Evolutionary conservation across 139 green algal genomes (phyloP), one percentile per base, ranked within the genome.

Genomic region (Chlorella vulgaris): DNA sequence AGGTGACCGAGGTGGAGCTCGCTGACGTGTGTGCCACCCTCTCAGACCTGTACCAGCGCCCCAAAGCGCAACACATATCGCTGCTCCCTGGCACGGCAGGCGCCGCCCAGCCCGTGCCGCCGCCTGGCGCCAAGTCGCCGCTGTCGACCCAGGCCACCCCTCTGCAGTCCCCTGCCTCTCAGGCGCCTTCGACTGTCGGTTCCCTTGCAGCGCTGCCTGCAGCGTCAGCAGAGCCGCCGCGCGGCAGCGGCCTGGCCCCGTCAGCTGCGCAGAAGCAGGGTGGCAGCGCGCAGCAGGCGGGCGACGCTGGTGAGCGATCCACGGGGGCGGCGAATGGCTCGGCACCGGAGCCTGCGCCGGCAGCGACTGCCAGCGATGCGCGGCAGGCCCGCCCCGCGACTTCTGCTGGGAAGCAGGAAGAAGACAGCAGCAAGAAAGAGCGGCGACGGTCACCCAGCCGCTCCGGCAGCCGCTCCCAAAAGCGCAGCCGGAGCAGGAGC

Each of bases 21-120:
- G 81, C 88, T 8, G 89, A 92, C 31, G 91, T 98, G 10, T 89
- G 83, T 2, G 29, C 77, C 8, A 62, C 73, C 7, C 68, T 97
- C 33, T 69, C 87, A 31, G 80, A 85, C 47, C 87, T 98, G 19
- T 84, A 84, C 79, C 26, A 29, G 55, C 53, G 53, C 35, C 73
- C 71, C 3, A 47, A 50, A 3, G 19, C 71, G 5, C 33, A 36
- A 18, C 28, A 78, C 35, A 33, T 53, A 51, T 26, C 26, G 50
- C 71, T 69, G 53, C 15, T 29, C 6, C 18, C 62, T 40, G 67
- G 67, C 39, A 5, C 39, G 7, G 33, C 50, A 47, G 21, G 33
- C n/a, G n/a, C n/a, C n/a, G n/a, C n/a, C n/a, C n/a, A n/a, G n/a
- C n/a, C n/a, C n/a, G n/a, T n/a, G 50, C 2, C 36, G 50, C 31